A percentile compares a stretch with the other conserved stretches of the same genome.
Evolutionary conservation across 768 basidiomycete species (phyloP).

Genomic region (Tulasnella sp.): DNA sequence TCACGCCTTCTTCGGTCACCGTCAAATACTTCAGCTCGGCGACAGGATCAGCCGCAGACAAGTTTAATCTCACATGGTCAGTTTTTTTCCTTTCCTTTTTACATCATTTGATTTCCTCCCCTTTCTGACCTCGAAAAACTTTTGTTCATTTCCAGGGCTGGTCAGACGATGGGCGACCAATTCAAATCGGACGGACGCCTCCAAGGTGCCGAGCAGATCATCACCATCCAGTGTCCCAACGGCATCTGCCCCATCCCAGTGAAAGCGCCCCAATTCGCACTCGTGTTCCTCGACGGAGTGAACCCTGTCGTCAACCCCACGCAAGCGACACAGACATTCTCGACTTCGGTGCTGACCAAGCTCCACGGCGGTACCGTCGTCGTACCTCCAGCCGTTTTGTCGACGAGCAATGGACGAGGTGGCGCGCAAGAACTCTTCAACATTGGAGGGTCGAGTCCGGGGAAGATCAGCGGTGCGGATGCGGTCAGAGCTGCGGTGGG

Average conservation of each 20-base stretch:
- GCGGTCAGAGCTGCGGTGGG: background rate
- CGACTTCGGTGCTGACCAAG: constrained; percentile 40
- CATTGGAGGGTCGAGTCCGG: background rate
- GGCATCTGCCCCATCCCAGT: constrained; percentile 5
- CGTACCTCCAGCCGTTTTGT: constrained; percentile 43
- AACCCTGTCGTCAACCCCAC: background rate
- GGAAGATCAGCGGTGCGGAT: background rate
- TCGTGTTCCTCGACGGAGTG: constrained; percentile 8
- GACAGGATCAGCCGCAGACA: constrained; percentile 7
- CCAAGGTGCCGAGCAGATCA: constrained; percentile 1
- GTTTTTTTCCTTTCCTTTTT: background rate
- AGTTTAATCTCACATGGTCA: constrained; percentile 11
- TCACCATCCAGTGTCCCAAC: constrained; percentile 11
- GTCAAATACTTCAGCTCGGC: constrained; percentile 10
- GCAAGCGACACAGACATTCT: constrained; percentile 37
- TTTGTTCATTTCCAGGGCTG: background rate
- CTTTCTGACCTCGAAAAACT: background rate
- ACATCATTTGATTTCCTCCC: background rate
- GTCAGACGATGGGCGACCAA: constrained; percentile 13
- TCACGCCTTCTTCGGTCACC: background rate
- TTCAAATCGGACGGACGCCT: constrained; percentile 17
- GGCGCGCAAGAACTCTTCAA: constrained; percentile 22
- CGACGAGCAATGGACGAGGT: constrained; percentile 50
- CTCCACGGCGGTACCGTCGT: constrained; percentile 33
- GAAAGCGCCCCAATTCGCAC: constrained; percentile 13